These are phyloP conservation scores for Dendrocalamus latiflorus DNA, from an alignment of 202 grass and related monocot genomes.

Conservation along the genomic window DNA sequence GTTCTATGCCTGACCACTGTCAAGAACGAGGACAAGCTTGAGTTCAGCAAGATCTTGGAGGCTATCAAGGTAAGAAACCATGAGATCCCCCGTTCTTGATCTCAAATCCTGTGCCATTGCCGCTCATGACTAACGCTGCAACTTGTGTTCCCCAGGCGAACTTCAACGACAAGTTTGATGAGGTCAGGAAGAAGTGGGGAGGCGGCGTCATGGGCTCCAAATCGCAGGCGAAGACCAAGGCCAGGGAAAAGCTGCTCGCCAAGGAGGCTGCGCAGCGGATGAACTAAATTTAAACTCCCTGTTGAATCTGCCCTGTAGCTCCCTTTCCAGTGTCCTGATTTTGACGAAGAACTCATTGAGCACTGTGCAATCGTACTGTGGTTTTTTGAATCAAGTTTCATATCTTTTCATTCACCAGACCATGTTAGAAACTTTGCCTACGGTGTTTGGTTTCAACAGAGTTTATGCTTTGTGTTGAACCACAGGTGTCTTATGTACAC, in stretches of 20 bases:
- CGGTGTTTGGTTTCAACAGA: constrained; percentile 15
- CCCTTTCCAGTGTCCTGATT: constrained; percentile 23
- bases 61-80: constrained; percentile 60
- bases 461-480: not conserved
- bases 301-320: not conserved
- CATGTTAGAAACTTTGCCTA: constrained; percentile 23
- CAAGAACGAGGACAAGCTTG: constrained; percentile 91
- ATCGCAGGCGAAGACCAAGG: constrained; percentile 78
- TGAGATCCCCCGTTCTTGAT: not conserved
- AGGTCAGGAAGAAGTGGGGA: constrained; percentile 84
- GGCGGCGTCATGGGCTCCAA: constrained; percentile 76
- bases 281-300: constrained; percentile 32
- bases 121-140: not conserved
- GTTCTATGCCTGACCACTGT: constrained; percentile 79
- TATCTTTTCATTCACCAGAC: constrained; percentile 8
- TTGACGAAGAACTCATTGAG: constrained; percentile 5
- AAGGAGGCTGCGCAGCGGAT: constrained; percentile 76
- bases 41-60: constrained; percentile 96
- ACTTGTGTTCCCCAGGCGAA: constrained; percentile 33
- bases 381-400: constrained; percentile 35
- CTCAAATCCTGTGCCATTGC: not conserved
- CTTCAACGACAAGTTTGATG: constrained; percentile 78
- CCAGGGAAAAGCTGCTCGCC: constrained; percentile 62
- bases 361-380: constrained; percentile 30
- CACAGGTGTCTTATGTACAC: not conserved